Conservation (phyloP, 176 grass and related monocot species). For the Zea luxurians region DNA sequence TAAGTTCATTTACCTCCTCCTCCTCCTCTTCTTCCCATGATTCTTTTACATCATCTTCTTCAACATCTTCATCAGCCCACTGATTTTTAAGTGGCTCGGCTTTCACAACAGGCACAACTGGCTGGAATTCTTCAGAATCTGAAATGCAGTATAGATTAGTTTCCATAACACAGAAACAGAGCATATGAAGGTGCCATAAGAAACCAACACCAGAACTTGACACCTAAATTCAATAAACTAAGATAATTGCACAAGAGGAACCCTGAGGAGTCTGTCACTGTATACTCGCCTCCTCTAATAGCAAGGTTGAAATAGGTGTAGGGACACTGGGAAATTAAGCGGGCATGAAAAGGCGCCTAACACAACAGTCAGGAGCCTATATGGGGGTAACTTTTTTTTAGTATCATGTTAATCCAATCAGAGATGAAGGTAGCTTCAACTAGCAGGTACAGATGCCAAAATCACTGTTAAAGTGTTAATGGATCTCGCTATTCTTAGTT, state of each 20-base stretch:
- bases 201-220: conserved; percentile 3
- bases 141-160: conserved; percentile 21
- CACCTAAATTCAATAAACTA: neutral
- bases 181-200: neutral
- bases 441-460: neutral
- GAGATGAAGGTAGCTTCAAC: neutral
- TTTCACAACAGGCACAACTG: conserved; percentile 45
- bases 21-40: conserved; percentile 92
- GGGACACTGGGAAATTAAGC: neutral
- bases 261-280: too few species aligned
- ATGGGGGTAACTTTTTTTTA: neutral
- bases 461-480: neutral
- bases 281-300: neutral
- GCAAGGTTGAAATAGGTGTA: neutral
- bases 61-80: conserved; percentile 88
- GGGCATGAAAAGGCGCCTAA: neutral
- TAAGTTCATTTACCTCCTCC: conserved; percentile 41
- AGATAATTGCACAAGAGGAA: neutral
- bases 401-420: neutral
- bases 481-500: neutral
- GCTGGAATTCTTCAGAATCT: conserved; percentile 78
- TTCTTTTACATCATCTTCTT: conserved; percentile 80
- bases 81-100: conserved; percentile 54
- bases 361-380: neutral
- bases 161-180: conserved; percentile 17